A percentile compares a stretch with the other conserved stretches of the same genome.
Conservation (phyloP, 2,329 filamentous ascomycete species). For the Colletotrichum sp. region DNA sequence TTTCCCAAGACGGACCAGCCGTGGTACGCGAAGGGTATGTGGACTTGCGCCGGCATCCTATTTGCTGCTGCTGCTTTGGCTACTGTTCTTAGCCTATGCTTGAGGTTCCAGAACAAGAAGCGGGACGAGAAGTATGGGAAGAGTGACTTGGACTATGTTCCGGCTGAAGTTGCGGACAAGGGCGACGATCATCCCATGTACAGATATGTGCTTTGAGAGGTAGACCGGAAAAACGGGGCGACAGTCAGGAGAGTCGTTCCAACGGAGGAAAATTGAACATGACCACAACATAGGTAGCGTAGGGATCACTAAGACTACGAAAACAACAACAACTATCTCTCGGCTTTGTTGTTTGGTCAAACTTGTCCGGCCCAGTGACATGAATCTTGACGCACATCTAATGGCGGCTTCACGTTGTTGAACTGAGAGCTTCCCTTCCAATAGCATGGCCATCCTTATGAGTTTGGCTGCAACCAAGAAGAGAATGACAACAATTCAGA, state of each 20-base stretch:
- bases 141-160: slow-evolving; percentile 14
- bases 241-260: not conserved
- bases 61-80: slow-evolving; percentile 24
- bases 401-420: too few relatives aligned
- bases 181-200: slow-evolving; percentile 19
- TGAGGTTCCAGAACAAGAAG: slow-evolving; percentile 16
- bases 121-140: slow-evolving; percentile 17
- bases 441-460: too few relatives aligned
- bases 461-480: too few relatives aligned
- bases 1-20: slow-evolving; percentile 54
- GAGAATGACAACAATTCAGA: not conserved
- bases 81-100: slow-evolving; percentile 2
- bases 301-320: not conserved
- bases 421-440: too few relatives aligned
- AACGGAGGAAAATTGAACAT: not conserved
- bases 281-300: not conserved
- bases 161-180: slow-evolving; percentile 1
- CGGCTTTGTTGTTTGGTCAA: not conserved
- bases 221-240: not conserved
- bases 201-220: not conserved
- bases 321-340: not conserved
- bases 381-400: not conserved
- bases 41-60: slow-evolving; percentile 44
- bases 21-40: slow-evolving; percentile 43
- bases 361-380: not conserved